phyloP scores from a whole-genome alignment of 352 stramenopile genomes.

The Globisporangium echinulatum region DNA sequence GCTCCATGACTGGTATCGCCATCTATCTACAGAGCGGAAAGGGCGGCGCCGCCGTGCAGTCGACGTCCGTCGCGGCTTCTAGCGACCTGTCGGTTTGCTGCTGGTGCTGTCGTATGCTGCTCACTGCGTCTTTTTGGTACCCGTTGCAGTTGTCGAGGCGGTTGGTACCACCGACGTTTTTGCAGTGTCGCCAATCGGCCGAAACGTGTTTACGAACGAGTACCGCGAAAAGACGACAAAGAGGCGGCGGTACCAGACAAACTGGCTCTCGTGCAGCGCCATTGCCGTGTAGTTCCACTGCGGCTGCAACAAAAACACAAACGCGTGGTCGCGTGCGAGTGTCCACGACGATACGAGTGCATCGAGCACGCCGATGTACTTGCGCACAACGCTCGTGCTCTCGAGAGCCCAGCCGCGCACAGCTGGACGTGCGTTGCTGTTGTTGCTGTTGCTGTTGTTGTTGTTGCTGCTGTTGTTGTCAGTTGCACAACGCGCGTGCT shows the following conservation, averaged over 20 bases:
- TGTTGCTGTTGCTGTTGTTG: background rate
- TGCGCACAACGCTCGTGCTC: constrained; percentile 72
- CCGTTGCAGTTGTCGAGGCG: background rate
- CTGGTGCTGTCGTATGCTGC: no score
- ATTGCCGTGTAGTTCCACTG: constrained; percentile 89
- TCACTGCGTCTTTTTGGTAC: constrained; percentile 27
- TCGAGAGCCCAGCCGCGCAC: constrained; percentile 61
- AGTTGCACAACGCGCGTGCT: constrained; percentile 29
- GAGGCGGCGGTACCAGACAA: constrained; percentile 95
- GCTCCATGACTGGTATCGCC: background rate
- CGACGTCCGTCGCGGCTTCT: constrained; percentile 39
- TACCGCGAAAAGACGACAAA: constrained; percentile 95
- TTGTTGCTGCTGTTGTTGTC: background rate
- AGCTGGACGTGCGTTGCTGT: no score
- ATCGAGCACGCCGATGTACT: constrained; percentile 86
- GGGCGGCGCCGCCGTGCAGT: constrained; percentile 36
- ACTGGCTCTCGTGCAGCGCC: constrained; percentile 90
- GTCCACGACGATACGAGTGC: constrained; percentile 40
- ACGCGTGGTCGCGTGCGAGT: constrained; percentile 18
- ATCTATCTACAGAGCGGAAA: constrained; percentile 3
- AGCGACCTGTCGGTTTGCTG: constrained; percentile 1
- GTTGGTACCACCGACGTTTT: background rate
- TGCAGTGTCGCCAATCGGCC: constrained; percentile 16
- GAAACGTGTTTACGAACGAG: constrained; percentile 91
- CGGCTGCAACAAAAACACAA: constrained; percentile 54